Base-by-base conservation (phyloP, 805 yeast species). In the Vanderwaltozyma tropicalis region DNA sequence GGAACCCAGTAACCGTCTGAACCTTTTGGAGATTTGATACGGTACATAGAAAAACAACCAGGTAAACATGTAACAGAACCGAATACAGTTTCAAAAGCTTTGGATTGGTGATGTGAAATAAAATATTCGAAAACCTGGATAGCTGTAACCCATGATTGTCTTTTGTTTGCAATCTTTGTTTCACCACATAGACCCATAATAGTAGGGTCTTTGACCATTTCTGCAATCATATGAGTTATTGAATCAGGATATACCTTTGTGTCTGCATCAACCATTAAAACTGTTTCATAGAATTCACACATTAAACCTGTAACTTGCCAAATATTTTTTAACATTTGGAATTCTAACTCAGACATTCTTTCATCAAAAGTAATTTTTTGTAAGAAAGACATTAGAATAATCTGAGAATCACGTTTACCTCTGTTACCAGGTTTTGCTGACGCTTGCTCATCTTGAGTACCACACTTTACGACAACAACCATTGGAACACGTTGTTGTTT, bases 131-230 rank as follows among this genome's bases (percentile, higher is more conserved):
- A 87, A 20, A 87, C 96, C 64, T 87, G 96, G 53, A 87, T 87
- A 28, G 84, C 81, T 1, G 95, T 84, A 13, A 86, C 95, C 95
- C 95, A 87, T 12, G 87, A 74, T 42, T 74, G 78, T 3, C 70
- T 57, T 57, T 87, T 87, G 59, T 87, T 87, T 5, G 94, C 74
- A 49, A 87, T 87, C 59, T 84, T 86, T 0, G 96, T 87, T 57
- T 87, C 96, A 35, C 96, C 96, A 68, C 96, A 87, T 31, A 87
- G 66, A 2, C 96, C 96, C 94, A 87, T 87, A 40, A 87, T 69
- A 44, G 66, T 67, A 0, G 95, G 94, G 55, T 87, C 89, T 50
- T 74, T 80, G 17, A 84, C 87, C 84, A 87, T 78, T 50, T 82
- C 84, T 1, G 94, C 95, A 45, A 73, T 69, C 95, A 87, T 84